Percentiles rank a stretch among this genome's conserved stretches.
These are phyloP conservation scores for Arthrinium puccinioides DNA, from an alignment of 2,329 filamentous ascomycete species.

Conservation along the genomic window DNA sequence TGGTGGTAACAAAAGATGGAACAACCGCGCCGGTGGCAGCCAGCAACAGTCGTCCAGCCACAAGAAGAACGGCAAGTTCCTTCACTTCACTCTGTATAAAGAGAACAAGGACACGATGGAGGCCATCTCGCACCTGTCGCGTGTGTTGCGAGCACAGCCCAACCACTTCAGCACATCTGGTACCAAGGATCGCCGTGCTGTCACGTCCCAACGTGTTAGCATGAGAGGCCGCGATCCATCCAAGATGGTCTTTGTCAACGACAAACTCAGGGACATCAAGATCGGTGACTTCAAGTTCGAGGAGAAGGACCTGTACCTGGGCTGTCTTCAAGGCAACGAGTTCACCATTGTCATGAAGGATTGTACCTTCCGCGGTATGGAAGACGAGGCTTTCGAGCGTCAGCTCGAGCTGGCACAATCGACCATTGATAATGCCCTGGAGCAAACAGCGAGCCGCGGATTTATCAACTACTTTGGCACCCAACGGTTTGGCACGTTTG, in stretches of 20 bases:
- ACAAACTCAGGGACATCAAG: constrained; percentile 50
- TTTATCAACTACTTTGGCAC: constrained; percentile 98
- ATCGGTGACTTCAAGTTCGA: constrained; percentile 80
- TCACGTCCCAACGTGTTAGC: constrained; percentile 77
- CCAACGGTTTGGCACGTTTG: constrained; percentile 90
- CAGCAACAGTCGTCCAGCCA: constrained; percentile 15
- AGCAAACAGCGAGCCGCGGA: constrained; percentile 63
- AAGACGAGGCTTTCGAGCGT: constrained; percentile 38
- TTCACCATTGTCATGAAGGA: constrained; percentile 90
- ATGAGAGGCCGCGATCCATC: constrained; percentile 44
- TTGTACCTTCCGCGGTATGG: constrained; percentile 52
- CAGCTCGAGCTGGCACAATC: constrained; percentile 35
- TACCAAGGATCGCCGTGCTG: constrained; percentile 84
- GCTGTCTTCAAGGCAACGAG: constrained; percentile 81
- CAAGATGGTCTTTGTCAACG: constrained; percentile 58
- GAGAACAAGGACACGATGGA: constrained; percentile 98
- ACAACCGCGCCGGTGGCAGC: constrained; percentile 15
- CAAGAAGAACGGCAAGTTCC: constrained; percentile 57
- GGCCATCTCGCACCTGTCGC: constrained; percentile 68
- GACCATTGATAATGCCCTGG: constrained; percentile 52
- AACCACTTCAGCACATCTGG: constrained; percentile 72
- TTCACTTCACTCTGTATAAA: constrained; percentile 91
- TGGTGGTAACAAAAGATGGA: constrained; percentile 17
- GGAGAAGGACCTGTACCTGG: constrained; percentile 65
- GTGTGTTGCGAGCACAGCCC: constrained; percentile 64